Base-by-base conservation (phyloP, 352 stramenopile species). In the Globisporangium paroecandrum region DNA sequence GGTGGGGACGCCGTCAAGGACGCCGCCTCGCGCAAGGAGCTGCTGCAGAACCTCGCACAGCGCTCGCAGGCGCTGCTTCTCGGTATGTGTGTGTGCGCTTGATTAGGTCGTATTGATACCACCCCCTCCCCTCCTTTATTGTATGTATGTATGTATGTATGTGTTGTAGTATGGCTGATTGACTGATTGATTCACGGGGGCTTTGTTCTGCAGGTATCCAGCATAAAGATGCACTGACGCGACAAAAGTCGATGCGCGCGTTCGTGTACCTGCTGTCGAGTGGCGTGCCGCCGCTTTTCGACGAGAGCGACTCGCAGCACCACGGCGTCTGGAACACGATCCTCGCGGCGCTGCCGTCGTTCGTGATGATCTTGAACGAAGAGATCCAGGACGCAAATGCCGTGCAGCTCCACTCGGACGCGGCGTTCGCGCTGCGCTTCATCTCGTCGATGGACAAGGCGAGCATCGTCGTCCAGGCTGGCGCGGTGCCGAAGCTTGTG, bases 391-490 rank as follows among this genome's bases (percentile, higher is more conserved):
- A 91, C 64, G 73, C 81, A 25, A 87, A 77, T 29, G 79, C 81
- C 6, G 77, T 94, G 61, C 83, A 93, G 68, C 68, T 93, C 57
- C 88, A 96, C 65, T 93, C 86, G 75, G 88, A 96, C 74, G 86
- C 88, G 9, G 88, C 88, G 38, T 96, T 96, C 63, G 86, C 88
- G 51, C 71, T 96, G 64, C 84, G 88, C 38, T 96, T 96, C 68
- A 94, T 96, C 62, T 82, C 88, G 65, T 96, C 88, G 41, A 96
- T 96, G 88, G 88, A 96, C 73, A 93, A 93, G 70, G 85, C 88
- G 20, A 76, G 57, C 56, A 57, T 85, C 20, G 83, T 96, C n/a
- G 83, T 96, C 54, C 72, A 89, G 61, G 75, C 80, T 0, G 88
- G 88, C 36, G 86, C 83, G 0, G 79, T 94, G 24, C 85, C 86